A percentile compares a stretch with the other conserved stretches of the same genome.
Evolutionary conservation across 352 stramenopile genomes (phyloP).

Genomic region (Phytophthora gonapodyides): DNA sequence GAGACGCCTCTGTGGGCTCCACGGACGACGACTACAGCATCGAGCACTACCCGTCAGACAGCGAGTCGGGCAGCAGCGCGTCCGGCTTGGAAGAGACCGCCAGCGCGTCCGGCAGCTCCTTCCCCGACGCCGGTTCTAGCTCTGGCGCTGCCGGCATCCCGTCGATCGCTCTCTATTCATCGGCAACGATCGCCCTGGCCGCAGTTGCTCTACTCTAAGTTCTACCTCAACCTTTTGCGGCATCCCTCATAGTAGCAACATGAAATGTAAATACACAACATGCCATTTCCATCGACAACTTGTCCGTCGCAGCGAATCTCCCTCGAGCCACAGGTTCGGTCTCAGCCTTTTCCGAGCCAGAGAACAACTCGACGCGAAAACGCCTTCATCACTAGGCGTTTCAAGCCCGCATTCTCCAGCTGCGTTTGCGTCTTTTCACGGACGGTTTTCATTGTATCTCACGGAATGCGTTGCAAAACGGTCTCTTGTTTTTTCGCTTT

Average conservation of each 20-base stretch:
- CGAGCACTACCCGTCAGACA: slow-evolving; percentile 3
- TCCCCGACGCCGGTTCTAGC: slow-evolving; percentile 16
- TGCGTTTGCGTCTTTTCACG: slow-evolving; percentile 8
- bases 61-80: slow-evolving; percentile 18
- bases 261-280: slow-evolving; percentile 19
- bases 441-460: slow-evolving; percentile 16
- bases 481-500: slow-evolving; percentile 19
- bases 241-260: not conserved
- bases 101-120: slow-evolving; percentile 6
- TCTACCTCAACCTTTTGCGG: slow-evolving; percentile 5
- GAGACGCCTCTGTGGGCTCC: slow-evolving; percentile 8
- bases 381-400: too few relatives aligned
- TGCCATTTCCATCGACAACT: too few relatives aligned
- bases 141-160: slow-evolving; percentile 16
- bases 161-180: slow-evolving; percentile 22
- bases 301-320: too few relatives aligned
- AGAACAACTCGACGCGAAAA: too few relatives aligned
- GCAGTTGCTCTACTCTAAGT: slow-evolving; percentile 27
- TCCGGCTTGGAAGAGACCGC: slow-evolving; percentile 1
- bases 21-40: slow-evolving; percentile 15
- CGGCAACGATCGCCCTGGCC: slow-evolving; percentile 15
- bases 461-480: slow-evolving; percentile 29
- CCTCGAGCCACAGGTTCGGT: too few relatives aligned
- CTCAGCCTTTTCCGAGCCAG: too few relatives aligned
- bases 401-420: too few relatives aligned